Percentiles rank a stretch among this genome's conserved stretches.
Evolutionary conservation across 176 grass and related monocot genomes (phyloP).

Genomic region (Pontederia crassipes): DNA sequence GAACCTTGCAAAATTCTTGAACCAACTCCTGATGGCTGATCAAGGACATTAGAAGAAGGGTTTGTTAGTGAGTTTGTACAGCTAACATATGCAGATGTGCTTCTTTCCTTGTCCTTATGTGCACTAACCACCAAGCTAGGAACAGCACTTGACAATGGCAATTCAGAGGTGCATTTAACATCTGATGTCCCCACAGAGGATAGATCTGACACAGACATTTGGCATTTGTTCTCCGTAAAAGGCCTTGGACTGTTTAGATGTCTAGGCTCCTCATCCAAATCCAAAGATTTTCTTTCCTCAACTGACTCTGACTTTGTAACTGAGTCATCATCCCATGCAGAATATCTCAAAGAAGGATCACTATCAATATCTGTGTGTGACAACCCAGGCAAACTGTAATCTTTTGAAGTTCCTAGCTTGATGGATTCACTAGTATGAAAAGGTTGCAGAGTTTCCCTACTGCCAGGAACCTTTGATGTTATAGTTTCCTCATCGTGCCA

Average conservation of each 20-base stretch:
- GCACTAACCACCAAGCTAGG: slow-evolving; percentile 20
- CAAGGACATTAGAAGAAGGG: slow-evolving; percentile 14
- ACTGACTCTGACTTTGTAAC: slow-evolving; percentile 39
- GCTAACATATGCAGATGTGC: slow-evolving; percentile 1
- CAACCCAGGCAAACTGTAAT: slow-evolving; percentile 6
- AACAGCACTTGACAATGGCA: slow-evolving; percentile 20
- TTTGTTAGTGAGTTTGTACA: slow-evolving; percentile 7
- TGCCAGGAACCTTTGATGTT: slow-evolving; percentile 35
- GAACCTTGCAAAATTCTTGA: slow-evolving; percentile 16
- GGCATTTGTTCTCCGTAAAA: neutral
- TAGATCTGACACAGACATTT: slow-evolving; percentile 7
- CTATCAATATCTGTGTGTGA: slow-evolving; percentile 18
- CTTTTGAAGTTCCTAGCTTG: slow-evolving; percentile 47
- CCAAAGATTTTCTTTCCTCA: slow-evolving; percentile 29
- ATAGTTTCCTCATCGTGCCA: slow-evolving; percentile 72
- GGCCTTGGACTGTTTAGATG: slow-evolving; percentile 11
- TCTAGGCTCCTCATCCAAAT: slow-evolving; percentile 25
- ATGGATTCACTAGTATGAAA: slow-evolving; percentile 39
- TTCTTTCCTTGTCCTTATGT: slow-evolving; percentile 35
- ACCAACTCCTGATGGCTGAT: slow-evolving; percentile 21
- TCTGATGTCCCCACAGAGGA: slow-evolving; percentile 18
- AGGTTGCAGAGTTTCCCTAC: slow-evolving; percentile 20
- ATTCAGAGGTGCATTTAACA: slow-evolving; percentile 21
- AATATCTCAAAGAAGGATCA: slow-evolving; percentile 56
- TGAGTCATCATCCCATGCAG: slow-evolving; percentile 84